Base-by-base conservation (phyloP, 2,329 filamentous ascomycete species). In the Talaromyces funiculosus region DNA sequence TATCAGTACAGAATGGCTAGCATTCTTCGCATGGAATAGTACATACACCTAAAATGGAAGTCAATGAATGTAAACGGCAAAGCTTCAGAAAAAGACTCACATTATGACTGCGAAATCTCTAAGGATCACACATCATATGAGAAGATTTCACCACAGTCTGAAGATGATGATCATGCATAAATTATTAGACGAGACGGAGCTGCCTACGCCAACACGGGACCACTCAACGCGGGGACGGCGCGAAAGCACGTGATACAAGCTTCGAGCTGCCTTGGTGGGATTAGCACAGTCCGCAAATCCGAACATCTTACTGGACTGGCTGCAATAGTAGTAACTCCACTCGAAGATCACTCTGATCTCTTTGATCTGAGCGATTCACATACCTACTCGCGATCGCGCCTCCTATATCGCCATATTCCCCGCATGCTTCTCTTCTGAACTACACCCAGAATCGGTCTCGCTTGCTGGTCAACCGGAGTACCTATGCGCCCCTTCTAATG, bases 11-110 rank as follows among this genome's bases (percentile, higher is more conserved):
- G 40, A 56, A 55, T 33, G n/a, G n/a, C 58, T 29, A 37, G 29
- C 61, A 63, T 63, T 10, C 58, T 59, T 47, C 42, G 54, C 67
- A 65, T 65, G 63, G 67, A 63, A 62, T 62, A 56, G 20, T 31
- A 55, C 43, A 24, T 53, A 62, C 58, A 60, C 58, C 49, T 60
- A 55, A 31, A 47, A 47, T 18, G 53, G 57, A 45, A 42, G 47
- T 59, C 57, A 57, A 43, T 37, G 14, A 16, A 14, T 43, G 31
- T 31, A 18, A 2, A 57, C 18, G 10, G 12, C 33, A 37, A 22
- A 14, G 20, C 8, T 35, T 24, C 4, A n/a, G 16, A 43, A 8
- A 43, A 8, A 16, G 29, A 24, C 54, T 57, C 40, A 57, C 54
- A 57, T 57, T 7, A 20, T 51, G n/a, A 14, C 8, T 14, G 9